These are phyloP conservation scores for Streptanthus diversifolius DNA, from an alignment of 345 rosid genomes.

Conservation along the genomic window DNA sequence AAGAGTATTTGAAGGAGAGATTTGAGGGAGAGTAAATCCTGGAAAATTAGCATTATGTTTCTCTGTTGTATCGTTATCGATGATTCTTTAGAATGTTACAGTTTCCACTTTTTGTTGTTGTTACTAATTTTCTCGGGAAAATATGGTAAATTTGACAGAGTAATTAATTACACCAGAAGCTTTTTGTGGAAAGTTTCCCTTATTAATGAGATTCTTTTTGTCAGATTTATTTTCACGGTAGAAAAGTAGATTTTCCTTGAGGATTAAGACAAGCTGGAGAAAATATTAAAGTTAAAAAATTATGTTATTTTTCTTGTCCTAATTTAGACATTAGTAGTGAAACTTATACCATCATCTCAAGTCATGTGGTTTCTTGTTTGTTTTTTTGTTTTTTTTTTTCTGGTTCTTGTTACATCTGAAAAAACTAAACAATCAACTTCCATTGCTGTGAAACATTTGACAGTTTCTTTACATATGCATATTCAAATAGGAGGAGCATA, in stretches of 20 bases:
- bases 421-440: background rate
- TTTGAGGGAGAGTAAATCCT: constrained; percentile 26
- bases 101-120: constrained; percentile 15
- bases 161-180: constrained; percentile 9
- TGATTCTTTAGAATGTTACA: constrained; percentile 27
- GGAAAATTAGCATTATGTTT: constrained; percentile 26
- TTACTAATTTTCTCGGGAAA: background rate
- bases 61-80: background rate
- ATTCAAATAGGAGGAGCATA: background rate
- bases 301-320: background rate
- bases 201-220: constrained; percentile 1
- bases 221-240: background rate
- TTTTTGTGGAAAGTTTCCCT: constrained; percentile 23
- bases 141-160: constrained; percentile 16
- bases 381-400: constrained; percentile 11
- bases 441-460: constrained; percentile 1
- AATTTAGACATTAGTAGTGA: constrained; percentile 18
- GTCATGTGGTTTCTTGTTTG: constrained; percentile 20
- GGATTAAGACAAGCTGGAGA: background rate
- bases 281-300: background rate
- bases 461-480: constrained; percentile 14
- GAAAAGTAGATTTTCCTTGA: background rate
- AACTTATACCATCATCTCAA: constrained; percentile 5
- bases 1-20: constrained; percentile 29
- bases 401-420: constrained; percentile 22